Base-by-base conservation (phyloP, 495 filamentous ascomycete genomes). In the Usnea hakonensis region DNA sequence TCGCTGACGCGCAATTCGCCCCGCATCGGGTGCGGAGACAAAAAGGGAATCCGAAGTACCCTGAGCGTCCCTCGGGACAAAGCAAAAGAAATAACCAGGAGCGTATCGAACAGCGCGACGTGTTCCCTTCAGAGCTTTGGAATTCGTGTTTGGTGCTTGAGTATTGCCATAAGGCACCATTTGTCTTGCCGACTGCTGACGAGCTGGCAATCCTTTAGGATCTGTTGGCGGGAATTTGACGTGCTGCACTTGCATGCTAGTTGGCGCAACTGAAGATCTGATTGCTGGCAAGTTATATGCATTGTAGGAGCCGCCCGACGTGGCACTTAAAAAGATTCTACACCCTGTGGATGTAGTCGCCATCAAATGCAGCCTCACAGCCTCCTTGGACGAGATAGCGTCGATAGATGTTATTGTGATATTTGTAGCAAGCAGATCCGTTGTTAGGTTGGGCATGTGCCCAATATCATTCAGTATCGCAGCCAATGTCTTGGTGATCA, bases 211-310 rank as follows among this genome's bases (percentile, higher is more conserved):
- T 28, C 56, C 43, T 33, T 60, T 41, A 53, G 63, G 58, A 55
- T 82, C 75, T 55, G 78, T 68, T 0, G 94, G 93, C 11, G 94
- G 95, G 60, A 96, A 95, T 68, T 92, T 95, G 71, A 97, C 86
- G 68, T 93, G 91, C 65, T 95, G 89, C 26, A 97, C 85, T 71
- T 96, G 92, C 91, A 99, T 97, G 75, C 90, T 97, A 55, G 88
- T 93, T 5, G 95, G 93, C 0, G 91, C 84, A 60, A 77, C 80
- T 48, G 73, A 79, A 30, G 77, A 74, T 28, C 70, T 74, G 21
- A 85, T 79, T 32, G 82, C 76, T 16, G 81, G 76, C 8, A 79
- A 77, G 72, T 85, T 87, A 61, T 85, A 87, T 26, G 57, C 11
- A 23, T 26, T 50, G 10, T 59, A 59, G 40, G 83, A 86, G 54